Percentiles rank a stretch among this genome's conserved stretches.
These are phyloP conservation scores for Ophiocordyceps australis DNA, from an alignment of 2,329 filamentous ascomycete genomes.

Conservation along the genomic window DNA sequence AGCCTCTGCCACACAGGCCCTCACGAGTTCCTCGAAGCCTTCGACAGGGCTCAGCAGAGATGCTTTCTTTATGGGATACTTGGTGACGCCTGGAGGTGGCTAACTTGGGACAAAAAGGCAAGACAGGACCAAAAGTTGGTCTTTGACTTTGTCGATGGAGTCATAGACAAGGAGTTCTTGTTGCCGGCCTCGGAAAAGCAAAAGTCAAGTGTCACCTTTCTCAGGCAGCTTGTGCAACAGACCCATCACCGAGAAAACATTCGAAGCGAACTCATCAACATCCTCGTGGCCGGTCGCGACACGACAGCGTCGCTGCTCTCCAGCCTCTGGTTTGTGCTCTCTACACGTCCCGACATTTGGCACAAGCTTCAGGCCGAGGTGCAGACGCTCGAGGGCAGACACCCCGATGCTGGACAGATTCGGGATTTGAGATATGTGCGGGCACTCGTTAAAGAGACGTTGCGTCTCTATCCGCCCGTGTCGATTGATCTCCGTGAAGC, in stretches of 20 bases:
- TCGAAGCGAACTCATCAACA: conserved; percentile 44
- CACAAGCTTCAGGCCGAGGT: conserved; percentile 57
- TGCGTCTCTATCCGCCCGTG: conserved; percentile 60
- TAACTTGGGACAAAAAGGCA: not conserved
- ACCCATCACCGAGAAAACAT: not conserved
- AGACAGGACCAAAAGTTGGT: not conserved
- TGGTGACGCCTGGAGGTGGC: conserved; percentile 1
- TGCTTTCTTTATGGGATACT: not conserved
- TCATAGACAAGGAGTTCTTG: not conserved
- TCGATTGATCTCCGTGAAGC: conserved; percentile 52
- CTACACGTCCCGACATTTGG: conserved; percentile 47
- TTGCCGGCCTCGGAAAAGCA: not conserved
- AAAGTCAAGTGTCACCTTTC: not conserved
- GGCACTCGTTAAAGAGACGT: conserved; percentile 68
- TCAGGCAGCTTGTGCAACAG: conserved; percentile 3
- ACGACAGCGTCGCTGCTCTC: conserved; percentile 70
- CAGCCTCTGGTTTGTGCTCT: conserved; percentile 69
- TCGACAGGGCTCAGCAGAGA: conserved; percentile 12
- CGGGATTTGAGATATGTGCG: conserved; percentile 73
- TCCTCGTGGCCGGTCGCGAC: conserved; percentile 74
- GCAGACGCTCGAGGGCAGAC: conserved; percentile 9
- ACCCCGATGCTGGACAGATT: conserved; percentile 30
- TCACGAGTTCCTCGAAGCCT: conserved; percentile 12
- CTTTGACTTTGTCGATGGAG: not conserved
- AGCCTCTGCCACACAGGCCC: conserved; percentile 2